Evolutionary conservation across 768 basidiomycete genomes (phyloP).

Genomic region (Calocera cornea): DNA sequence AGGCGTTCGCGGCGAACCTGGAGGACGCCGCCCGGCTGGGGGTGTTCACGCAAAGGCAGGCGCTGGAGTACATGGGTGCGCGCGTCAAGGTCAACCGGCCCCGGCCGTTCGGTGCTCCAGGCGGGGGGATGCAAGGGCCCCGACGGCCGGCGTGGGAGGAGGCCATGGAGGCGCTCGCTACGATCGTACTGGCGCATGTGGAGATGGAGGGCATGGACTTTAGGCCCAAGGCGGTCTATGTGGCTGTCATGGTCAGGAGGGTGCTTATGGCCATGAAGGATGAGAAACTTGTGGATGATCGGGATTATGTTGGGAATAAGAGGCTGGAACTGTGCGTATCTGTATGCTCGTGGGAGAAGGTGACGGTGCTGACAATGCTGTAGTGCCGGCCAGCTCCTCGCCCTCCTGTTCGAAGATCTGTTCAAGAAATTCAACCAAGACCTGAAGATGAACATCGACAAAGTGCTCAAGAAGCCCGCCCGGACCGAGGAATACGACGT

Average conservation of each 20-base stretch:
- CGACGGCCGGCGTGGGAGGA: constrained; percentile 84
- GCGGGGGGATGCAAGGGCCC: constrained; percentile 27
- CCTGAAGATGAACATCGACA: constrained; percentile 89
- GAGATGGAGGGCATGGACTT: constrained; percentile 83
- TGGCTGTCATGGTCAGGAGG: constrained; percentile 91
- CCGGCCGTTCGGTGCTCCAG: constrained; percentile 10
- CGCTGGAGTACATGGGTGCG: constrained; percentile 87
- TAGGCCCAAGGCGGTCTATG: constrained; percentile 86
- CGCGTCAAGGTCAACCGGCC: constrained; percentile 79
- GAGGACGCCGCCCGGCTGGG: constrained; percentile 90
- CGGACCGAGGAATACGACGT: constrained; percentile 92
- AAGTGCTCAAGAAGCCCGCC: constrained; percentile 90
- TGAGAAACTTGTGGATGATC: constrained; percentile 92
- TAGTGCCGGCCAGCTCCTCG: constrained; percentile 90
- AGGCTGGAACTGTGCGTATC: constrained; percentile 83
- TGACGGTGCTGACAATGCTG: constrained; percentile 3
- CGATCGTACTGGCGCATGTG: constrained; percentile 92
- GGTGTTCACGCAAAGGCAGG: constrained; percentile 84
- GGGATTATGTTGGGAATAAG: constrained; percentile 99
- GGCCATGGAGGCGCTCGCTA: constrained; percentile 89
- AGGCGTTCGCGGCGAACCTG: constrained; percentile 74
- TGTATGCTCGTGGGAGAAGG: background rate
- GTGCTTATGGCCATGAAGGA: constrained; percentile 96
- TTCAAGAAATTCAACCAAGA: constrained; percentile 98
- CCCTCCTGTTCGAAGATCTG: constrained; percentile 90